These are phyloP conservation scores for Lipomyces kockii DNA, from an alignment of 805 yeast species.

Conservation along the genomic window DNA sequence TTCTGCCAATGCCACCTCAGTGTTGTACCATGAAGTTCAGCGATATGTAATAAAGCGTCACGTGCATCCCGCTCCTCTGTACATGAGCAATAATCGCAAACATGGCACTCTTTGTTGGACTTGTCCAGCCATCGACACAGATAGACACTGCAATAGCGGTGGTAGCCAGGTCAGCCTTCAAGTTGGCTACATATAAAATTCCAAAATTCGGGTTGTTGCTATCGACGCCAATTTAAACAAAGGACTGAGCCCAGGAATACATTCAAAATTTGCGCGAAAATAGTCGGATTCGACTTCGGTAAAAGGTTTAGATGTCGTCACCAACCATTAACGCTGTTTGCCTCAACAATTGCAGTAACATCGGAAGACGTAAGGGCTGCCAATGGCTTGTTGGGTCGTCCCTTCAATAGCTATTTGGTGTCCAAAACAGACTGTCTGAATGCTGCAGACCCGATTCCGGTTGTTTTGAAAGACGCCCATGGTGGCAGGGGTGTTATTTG, in stretches of 20 bases:
- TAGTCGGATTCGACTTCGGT: too few relatives aligned
- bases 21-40: too few relatives aligned
- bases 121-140: too few relatives aligned
- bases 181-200: conserved; percentile 1
- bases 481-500: too few relatives aligned
- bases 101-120: conserved; percentile 4
- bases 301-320: conserved; percentile 5
- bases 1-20: too few relatives aligned
- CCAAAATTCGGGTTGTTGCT: conserved; percentile 8
- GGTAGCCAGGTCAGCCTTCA: conserved; percentile 6
- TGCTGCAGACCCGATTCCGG: not conserved
- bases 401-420: not conserved
- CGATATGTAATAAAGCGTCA: too few relatives aligned
- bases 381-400: conserved; percentile 3
- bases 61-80: too few relatives aligned
- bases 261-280: too few relatives aligned
- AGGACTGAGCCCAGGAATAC: conserved; percentile 3
- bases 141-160: too few relatives aligned
- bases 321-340: not conserved
- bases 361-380: not conserved
- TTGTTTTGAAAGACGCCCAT: too few relatives aligned
- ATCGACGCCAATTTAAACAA: conserved; percentile 7
- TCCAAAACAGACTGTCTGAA: conserved; percentile 5
- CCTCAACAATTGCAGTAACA: conserved; percentile 3
- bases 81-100: not conserved